Conservation (phyloP, 2,329 filamentous ascomycete genomes). For the Chaetoscypha palmicola region DNA sequence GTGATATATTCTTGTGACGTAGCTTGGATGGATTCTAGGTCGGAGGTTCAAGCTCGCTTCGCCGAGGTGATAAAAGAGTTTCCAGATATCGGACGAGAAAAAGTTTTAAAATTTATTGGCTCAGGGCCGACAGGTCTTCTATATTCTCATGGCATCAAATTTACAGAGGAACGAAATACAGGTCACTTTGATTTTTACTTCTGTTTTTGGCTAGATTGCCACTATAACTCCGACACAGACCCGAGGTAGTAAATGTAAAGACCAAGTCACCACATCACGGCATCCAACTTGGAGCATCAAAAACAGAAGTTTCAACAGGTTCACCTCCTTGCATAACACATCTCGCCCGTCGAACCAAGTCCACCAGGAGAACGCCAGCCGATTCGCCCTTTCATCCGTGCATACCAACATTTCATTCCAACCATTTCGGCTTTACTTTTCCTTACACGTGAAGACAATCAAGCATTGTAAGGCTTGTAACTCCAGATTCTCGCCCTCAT, state of each 20-base stretch:
- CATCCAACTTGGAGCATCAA: not conserved
- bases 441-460: not conserved
- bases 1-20: not conserved
- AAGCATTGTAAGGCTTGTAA: constrained; percentile 43
- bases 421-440: not conserved
- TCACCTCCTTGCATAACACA: not conserved
- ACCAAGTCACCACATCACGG: not conserved
- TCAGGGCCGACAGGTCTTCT: no score
- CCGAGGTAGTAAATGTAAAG: no score
- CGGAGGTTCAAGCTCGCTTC: constrained; percentile 8
- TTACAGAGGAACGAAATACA: no score
- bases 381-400: constrained; percentile 2
- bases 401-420: constrained; percentile 5
- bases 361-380: constrained; percentile 5
- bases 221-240: not conserved
- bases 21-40: constrained; percentile 3
- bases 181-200: constrained; percentile 3
- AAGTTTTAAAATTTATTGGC: no score
- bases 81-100: no score
- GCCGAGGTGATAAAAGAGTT: no score
- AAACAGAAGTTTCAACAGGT: not conserved
- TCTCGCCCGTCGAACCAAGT: constrained; percentile 1
- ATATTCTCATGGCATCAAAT: no score
- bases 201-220: not conserved
- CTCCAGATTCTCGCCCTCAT: constrained; percentile 98